Evolutionary conservation across 2,329 filamentous ascomycete genomes (phyloP).

Genomic region (Xylaria sp.): DNA sequence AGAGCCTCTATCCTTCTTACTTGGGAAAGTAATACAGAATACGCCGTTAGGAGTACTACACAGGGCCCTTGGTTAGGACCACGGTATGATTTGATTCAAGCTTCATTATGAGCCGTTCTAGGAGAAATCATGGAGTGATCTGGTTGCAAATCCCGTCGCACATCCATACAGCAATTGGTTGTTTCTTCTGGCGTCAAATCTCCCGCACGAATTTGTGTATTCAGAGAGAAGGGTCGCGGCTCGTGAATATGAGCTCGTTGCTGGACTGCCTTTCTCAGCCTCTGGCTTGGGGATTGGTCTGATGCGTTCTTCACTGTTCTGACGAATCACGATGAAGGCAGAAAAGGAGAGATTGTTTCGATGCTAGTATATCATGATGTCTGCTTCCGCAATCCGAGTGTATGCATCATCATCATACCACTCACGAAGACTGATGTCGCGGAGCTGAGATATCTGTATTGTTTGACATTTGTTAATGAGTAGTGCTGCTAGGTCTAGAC

Average conservation of each 20-base stretch:
- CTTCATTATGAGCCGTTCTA: slow-evolving; percentile 1
- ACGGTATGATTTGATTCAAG: slow-evolving; percentile 9
- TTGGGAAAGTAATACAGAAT: slow-evolving; percentile 12
- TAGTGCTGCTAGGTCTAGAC: neutral
- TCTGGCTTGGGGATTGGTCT: neutral
- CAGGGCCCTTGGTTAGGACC: slow-evolving; percentile 10
- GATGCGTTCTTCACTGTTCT: neutral
- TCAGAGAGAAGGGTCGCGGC: neutral
- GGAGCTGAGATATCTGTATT: neutral
- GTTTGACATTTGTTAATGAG: neutral
- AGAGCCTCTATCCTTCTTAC: slow-evolving; percentile 8
- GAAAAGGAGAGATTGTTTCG: neutral
- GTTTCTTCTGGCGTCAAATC: neutral
- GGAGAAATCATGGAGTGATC: slow-evolving; percentile 5
- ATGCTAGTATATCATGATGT: neutral
- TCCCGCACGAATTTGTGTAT: slow-evolving; percentile 2
- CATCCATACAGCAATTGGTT: slow-evolving; percentile 5
- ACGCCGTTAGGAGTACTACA: slow-evolving; percentile 3
- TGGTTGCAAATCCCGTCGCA: slow-evolving; percentile 4
- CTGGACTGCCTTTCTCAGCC: neutral
- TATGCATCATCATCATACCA: neutral
- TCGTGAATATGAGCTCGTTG: neutral
- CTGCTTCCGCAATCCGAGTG: neutral
- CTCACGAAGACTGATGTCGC: neutral
- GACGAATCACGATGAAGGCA: neutral